Base-by-base conservation (phyloP, 2,329 filamentous ascomycete genomes). In the Curvularia spicifera region DNA sequence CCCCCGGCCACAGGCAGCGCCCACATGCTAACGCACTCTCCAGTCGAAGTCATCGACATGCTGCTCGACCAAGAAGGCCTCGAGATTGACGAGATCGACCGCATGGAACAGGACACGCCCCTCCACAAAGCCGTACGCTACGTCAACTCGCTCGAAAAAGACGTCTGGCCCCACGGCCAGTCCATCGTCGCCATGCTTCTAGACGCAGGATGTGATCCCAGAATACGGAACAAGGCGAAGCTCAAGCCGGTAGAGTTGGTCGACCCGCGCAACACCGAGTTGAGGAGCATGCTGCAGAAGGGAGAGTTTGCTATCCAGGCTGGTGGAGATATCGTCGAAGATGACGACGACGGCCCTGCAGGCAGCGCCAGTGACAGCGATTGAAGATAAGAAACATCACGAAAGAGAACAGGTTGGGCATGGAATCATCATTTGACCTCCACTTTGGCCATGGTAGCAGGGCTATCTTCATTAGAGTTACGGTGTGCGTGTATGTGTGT, bases 41-140 rank as follows among this genome's bases (percentile, higher is more conserved):
- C 45, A 91, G 89, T 92, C 80, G 90, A 95, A 71, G 83, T 93
- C 60, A 89, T 96, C 72, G 91, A 96, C 79, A 79, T 87, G 70
- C 87, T 96, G 56, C 88, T 95, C 65, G 91, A 95, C 81, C 90
- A 94, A 77, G 87, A 90, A 66, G 87, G 89, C 67, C 89, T 96
- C 76, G 91, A 95, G 79, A 94, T 93, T 80, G 91, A 96, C 80
- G 89, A 90, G 53, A 71, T 88, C 70, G 89, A 87, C 80, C 85
- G 85, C 68, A 76, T 84, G 71, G 90, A 94, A 59, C 84, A 85
- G 61, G 91, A 95, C 78, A 93, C 91, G 2, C 90, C 90, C 29
- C 83, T 96, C 58, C 91, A 96, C 83, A 86, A 86, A 72, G 91
- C 87, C 54, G 87, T 95, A 67, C 85, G 89, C 71, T 94, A 87